These are phyloP conservation scores for Barnettozyma wickerhamii DNA, from an alignment of 805 yeast species.

Conservation along the genomic window DNA sequence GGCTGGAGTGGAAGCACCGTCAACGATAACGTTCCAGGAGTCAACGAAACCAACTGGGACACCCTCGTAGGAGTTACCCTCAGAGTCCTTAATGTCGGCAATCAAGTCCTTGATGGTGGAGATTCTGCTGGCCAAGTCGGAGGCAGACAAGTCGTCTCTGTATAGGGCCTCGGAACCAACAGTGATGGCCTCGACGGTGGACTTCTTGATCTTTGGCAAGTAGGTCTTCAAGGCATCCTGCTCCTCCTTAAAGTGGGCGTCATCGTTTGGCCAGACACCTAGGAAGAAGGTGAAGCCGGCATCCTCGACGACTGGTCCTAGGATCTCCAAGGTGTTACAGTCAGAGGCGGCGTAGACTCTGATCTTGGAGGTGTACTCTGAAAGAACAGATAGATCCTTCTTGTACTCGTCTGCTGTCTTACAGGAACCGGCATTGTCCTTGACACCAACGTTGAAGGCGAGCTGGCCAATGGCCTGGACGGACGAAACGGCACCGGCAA, in stretches of 20 bases:
- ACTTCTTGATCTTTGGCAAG: slow-evolving; percentile 67
- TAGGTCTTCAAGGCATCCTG: slow-evolving; percentile 62
- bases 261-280: slow-evolving; percentile 95
- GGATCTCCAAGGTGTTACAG: slow-evolving; percentile 79
- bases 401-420: slow-evolving; percentile 68
- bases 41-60: slow-evolving; percentile 90
- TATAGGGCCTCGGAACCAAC: slow-evolving; percentile 97
- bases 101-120: slow-evolving; percentile 56
- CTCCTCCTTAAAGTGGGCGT: slow-evolving; percentile 70
- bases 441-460: slow-evolving; percentile 85
- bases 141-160: slow-evolving; percentile 80
- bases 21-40: slow-evolving; percentile 91
- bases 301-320: slow-evolving; percentile 83
- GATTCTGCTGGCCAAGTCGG: slow-evolving; percentile 66
- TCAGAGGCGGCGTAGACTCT: slow-evolving; percentile 92
- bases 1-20: slow-evolving; percentile 65
- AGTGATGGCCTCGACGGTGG: slow-evolving; percentile 68
- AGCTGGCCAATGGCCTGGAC: slow-evolving; percentile 63
- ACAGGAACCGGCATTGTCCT: slow-evolving; percentile 71
- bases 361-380: slow-evolving; percentile 56
- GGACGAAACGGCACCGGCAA: slow-evolving; percentile 45
- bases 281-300: slow-evolving; percentile 73
- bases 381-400: slow-evolving; percentile 57
- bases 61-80: slow-evolving; percentile 71
- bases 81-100: slow-evolving; percentile 61